These are phyloP conservation scores for Botryotinia convoluta DNA, from an alignment of 2,329 filamentous ascomycete species.

Conservation along the genomic window DNA sequence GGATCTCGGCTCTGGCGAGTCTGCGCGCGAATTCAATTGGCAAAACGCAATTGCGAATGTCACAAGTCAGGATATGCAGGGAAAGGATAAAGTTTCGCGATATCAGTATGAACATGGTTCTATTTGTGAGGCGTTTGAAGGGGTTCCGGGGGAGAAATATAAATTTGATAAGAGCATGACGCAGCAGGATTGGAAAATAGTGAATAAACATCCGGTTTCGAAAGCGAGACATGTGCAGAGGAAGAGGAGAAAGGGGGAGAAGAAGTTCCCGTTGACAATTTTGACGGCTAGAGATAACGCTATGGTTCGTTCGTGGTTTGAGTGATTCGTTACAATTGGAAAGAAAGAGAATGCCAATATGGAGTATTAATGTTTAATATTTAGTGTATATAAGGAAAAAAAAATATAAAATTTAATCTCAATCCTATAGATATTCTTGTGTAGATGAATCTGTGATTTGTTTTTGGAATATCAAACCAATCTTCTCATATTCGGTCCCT, in stretches of 20 bases:
- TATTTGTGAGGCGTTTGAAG: not conserved
- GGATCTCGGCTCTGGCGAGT: not conserved
- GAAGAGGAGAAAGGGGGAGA: no score
- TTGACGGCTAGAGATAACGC: not conserved
- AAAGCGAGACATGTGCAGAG: not conserved
- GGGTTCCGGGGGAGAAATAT: not conserved
- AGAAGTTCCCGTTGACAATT: not conserved
- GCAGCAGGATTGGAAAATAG: not conserved
- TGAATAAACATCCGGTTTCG: not conserved
- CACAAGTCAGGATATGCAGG: no score
- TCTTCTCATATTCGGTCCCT: not conserved
- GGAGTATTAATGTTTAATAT: not conserved
- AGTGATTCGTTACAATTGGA: not conserved
- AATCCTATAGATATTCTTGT: not conserved
- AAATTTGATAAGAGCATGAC: not conserved
- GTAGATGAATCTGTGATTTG: not conserved
- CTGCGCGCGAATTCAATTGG: not conserved
- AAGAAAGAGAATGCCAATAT: not conserved
- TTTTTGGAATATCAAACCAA: not conserved
- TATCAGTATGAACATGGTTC: not conserved
- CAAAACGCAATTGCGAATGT: not conserved
- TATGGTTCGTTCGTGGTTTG: not conserved
- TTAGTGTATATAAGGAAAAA: not conserved
- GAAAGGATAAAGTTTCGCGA: not conserved
- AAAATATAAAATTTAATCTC: no score